Evolutionary conservation across 2,329 filamentous ascomycete species (phyloP).

Genomic region (Penicillium capsulatum): DNA sequence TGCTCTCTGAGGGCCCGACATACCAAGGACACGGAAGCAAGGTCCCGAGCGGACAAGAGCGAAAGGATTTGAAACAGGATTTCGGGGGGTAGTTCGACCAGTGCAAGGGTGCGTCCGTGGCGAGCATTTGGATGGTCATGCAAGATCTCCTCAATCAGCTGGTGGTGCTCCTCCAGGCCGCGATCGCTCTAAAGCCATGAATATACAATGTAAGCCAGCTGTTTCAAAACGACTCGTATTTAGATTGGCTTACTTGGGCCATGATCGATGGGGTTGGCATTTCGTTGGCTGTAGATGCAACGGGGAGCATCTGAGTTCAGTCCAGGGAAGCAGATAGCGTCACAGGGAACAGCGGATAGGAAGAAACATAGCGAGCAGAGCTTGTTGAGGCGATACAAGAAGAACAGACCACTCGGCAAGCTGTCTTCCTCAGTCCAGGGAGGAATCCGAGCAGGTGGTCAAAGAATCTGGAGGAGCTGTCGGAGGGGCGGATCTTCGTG

Average conservation of each 20-base stretch:
- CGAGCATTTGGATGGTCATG: conserved; percentile 2
- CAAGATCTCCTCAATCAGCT: conserved; percentile 10
- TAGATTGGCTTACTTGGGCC: too few relatives aligned
- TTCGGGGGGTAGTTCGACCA: conserved; percentile 62
- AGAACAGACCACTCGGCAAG: not conserved
- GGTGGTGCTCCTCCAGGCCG: conserved; percentile 5
- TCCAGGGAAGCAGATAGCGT: conserved; percentile 19
- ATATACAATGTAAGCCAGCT: not conserved
- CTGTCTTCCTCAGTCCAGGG: too few relatives aligned
- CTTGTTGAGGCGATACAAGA: not conserved
- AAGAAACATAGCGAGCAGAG: conserved; percentile 7
- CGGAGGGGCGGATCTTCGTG: conserved; percentile 7
- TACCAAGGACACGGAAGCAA: conserved; percentile 57
- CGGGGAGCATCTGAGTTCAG: too few relatives aligned
- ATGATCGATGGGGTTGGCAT: too few relatives aligned
- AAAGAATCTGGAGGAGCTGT: conserved; percentile 2
- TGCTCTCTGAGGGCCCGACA: conserved; percentile 60
- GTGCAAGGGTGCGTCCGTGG: conserved; percentile 10
- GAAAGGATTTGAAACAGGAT: conserved; percentile 68
- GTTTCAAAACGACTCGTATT: conserved; percentile 3
- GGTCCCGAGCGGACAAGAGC: conserved; percentile 61
- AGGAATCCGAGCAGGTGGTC: too few relatives aligned
- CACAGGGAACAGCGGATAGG: conserved; percentile 7
- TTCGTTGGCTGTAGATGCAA: too few relatives aligned
- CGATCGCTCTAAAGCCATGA: conserved; percentile 5